These are phyloP conservation scores for Leccinum huronense DNA, from an alignment of 1,284 basidiomycete genomes.

Conservation along the genomic window DNA sequence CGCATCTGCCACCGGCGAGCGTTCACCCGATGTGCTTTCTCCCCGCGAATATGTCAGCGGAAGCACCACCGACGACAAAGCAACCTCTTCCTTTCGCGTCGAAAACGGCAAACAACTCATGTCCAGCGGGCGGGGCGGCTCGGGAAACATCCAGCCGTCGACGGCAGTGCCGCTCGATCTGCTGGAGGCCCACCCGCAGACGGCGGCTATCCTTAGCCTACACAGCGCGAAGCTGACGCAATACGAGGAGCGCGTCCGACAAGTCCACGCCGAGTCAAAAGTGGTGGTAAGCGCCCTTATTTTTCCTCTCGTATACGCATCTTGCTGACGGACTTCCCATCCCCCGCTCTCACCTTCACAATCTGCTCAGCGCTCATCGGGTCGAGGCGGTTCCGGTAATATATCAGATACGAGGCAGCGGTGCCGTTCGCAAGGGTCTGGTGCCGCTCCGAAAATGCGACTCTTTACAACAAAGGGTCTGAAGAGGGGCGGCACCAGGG, in stretches of 20 bases:
- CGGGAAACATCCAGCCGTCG: slow-evolving; percentile 72
- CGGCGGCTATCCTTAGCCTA: slow-evolving; percentile 35
- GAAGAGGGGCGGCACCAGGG: slow-evolving; percentile 56
- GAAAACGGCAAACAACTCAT: slow-evolving; percentile 37
- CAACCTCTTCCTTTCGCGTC: slow-evolving; percentile 14
- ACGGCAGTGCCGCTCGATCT: slow-evolving; percentile 44
- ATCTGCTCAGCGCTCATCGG: slow-evolving; percentile 46
- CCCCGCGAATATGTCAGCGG: not conserved
- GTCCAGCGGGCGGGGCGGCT: slow-evolving; percentile 73
- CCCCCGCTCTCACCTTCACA: not conserved
- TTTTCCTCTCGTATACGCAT: not conserved
- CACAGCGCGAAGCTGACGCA: slow-evolving; percentile 19
- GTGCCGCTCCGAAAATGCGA: slow-evolving; percentile 32
- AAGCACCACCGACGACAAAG: slow-evolving; percentile 27
- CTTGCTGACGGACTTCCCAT: not conserved
- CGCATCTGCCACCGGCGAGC: slow-evolving; percentile 34
- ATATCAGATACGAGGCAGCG: slow-evolving; percentile 25
- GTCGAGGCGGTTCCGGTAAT: slow-evolving; percentile 36
- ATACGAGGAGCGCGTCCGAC: slow-evolving; percentile 48
- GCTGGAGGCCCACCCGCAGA: slow-evolving; percentile 36
- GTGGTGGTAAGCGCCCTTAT: slow-evolving; percentile 38
- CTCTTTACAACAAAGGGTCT: slow-evolving; percentile 61
- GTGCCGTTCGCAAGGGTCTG: slow-evolving; percentile 32
- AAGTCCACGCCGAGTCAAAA: slow-evolving; percentile 38
- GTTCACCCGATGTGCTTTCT: slow-evolving; percentile 32